These are phyloP conservation scores for Mucuna pruriens DNA, from an alignment of 306 rosid genomes.

Conservation along the genomic window DNA sequence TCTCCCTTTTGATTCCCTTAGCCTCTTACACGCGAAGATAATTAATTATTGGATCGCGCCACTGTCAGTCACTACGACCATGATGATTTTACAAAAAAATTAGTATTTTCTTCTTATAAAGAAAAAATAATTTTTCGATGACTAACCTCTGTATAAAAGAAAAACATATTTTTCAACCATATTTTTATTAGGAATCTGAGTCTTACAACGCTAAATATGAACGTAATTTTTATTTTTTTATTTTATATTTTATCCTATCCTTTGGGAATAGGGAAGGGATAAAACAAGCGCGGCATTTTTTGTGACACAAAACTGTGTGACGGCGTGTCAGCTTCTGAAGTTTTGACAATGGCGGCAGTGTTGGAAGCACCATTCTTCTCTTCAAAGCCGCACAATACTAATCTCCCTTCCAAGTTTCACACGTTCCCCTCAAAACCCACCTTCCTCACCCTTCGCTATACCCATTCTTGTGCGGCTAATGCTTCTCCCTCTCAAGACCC, in stretches of 20 bases:
- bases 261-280: neutral
- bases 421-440: constrained; percentile 40
- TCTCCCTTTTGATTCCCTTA: too few species aligned
- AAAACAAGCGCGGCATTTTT: neutral
- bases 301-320: neutral
- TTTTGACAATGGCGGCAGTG: constrained; percentile 57
- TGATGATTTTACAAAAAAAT: too few species aligned
- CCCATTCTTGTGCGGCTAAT: constrained; percentile 20
- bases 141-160: too few species aligned
- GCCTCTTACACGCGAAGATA: too few species aligned
- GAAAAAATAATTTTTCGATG: too few species aligned
- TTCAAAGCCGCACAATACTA: constrained; percentile 20
- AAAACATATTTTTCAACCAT: too few species aligned
- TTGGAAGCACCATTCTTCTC: constrained; percentile 47
- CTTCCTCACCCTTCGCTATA: constrained; percentile 36
- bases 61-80: too few species aligned
- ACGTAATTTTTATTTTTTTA: too few species aligned
- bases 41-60: too few species aligned
- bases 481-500: constrained; percentile 35
- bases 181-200: too few species aligned
- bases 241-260: neutral
- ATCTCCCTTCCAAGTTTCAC: constrained; percentile 21
- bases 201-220: too few species aligned
- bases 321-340: neutral
- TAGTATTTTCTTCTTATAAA: too few species aligned